These are phyloP conservation scores for Myxozyma lipomycoides DNA, from an alignment of 805 yeast genomes.

Conservation along the genomic window DNA sequence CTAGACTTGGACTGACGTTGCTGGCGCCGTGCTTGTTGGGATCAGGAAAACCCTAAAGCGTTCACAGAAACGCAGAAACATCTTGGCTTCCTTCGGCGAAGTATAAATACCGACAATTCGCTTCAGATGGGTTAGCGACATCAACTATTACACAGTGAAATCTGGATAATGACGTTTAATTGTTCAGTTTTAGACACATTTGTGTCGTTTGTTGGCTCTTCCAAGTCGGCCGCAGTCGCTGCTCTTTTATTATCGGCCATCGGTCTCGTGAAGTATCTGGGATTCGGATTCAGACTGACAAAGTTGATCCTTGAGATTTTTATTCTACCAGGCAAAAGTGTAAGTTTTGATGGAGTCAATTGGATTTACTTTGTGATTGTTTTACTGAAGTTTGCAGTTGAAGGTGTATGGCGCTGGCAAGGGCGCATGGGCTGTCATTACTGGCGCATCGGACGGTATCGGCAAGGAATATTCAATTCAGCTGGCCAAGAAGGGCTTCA, in stretches of 20 bases:
- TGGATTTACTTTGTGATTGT: neutral
- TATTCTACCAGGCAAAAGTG: constrained; percentile 19
- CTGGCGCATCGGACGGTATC: constrained; percentile 97
- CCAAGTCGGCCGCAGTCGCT: constrained; percentile 3
- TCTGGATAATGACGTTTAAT: too few species aligned
- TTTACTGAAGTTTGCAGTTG: constrained; percentile 42
- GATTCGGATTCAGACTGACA: constrained; percentile 8
- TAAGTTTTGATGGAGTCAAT: constrained; percentile 6
- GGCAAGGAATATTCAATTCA: constrained; percentile 89
- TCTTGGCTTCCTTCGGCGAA: too few species aligned
- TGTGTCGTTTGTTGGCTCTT: constrained; percentile 4
- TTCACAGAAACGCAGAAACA: too few species aligned
- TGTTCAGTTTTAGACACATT: constrained; percentile 7
- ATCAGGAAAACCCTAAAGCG: too few species aligned
- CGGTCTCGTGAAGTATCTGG: constrained; percentile 10
- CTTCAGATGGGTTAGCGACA: too few species aligned
- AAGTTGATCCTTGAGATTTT: constrained; percentile 14
- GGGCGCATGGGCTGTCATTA: constrained; percentile 87
- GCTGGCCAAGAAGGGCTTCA: constrained; percentile 80
- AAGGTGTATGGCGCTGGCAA: constrained; percentile 69
- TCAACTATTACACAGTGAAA: too few species aligned
- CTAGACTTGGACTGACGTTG: too few species aligned
- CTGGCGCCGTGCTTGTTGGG: too few species aligned
- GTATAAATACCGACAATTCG: too few species aligned
- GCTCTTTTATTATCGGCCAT: constrained; percentile 9